These are phyloP conservation scores for Hippophae tibetana DNA, from an alignment of 306 rosid genomes.

Conservation along the genomic window DNA sequence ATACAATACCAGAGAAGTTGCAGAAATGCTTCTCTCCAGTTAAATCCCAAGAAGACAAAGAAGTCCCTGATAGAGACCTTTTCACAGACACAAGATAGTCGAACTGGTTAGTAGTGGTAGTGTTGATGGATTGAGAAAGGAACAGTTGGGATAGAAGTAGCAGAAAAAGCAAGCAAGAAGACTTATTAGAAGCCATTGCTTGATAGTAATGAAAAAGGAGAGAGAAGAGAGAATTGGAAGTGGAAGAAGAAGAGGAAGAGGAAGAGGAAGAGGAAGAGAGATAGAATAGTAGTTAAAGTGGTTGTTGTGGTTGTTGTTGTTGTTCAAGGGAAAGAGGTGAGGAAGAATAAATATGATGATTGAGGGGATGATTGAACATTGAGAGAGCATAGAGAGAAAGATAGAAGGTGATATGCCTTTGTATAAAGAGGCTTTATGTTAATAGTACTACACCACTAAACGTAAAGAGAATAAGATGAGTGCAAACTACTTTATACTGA, in stretches of 20 bases:
- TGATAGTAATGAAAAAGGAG: conserved; percentile 6
- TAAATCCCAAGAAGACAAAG: conserved; percentile 43
- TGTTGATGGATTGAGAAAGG: conserved; percentile 17
- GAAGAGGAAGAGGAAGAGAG: conserved; percentile 3
- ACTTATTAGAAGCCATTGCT: conserved; percentile 26
- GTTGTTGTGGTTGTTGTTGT: conserved; percentile 29
- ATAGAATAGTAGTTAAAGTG: conserved; percentile 14
- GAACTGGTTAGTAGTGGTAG: conserved; percentile 24
- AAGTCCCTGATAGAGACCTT: conserved; percentile 36
- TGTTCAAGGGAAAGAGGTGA: conserved; percentile 26
- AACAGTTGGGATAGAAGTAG: conserved; percentile 15
- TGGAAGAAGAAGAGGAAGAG: too few relatives aligned
- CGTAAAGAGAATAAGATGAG: too few relatives aligned
- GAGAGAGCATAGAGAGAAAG: too few relatives aligned
- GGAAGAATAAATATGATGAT: conserved; percentile 46
- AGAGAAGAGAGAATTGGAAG: background rate
- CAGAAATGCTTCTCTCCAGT: conserved; percentile 31
- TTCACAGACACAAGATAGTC: conserved; percentile 41
- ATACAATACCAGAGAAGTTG: conserved; percentile 52
- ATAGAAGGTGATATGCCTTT: too few relatives aligned
- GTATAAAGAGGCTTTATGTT: too few relatives aligned
- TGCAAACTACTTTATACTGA: too few relatives aligned
- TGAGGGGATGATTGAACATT: conserved; percentile 28
- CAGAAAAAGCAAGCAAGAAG: conserved; percentile 25
- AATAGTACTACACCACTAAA: too few relatives aligned